Percentiles rank a stretch among this genome's conserved stretches.
phyloP scores from a whole-genome alignment of 23 red algal species.

The Agarophyton chilense region DNA sequence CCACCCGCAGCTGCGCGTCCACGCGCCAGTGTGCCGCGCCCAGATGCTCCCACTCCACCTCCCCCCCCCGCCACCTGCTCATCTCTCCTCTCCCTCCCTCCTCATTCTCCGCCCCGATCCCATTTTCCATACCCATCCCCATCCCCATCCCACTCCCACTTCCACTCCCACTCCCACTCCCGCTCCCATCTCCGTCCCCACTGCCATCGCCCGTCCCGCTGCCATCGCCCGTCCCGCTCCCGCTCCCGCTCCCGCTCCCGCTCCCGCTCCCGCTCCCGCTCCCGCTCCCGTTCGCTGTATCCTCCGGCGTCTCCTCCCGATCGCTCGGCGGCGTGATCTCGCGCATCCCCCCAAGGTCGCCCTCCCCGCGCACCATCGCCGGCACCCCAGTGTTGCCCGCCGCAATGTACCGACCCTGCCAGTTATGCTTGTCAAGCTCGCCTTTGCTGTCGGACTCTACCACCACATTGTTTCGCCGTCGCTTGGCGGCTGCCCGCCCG shows the following conservation, averaged over 20 bases:
- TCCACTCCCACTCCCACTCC: neutral
- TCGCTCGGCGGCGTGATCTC: constrained; percentile 57
- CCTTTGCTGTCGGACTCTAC: neutral
- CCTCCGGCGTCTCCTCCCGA: constrained; percentile 49
- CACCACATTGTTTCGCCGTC: neutral
- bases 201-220: neutral
- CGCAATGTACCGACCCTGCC: constrained; percentile 32
- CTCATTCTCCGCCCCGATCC: neutral
- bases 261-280: constrained; percentile 12
- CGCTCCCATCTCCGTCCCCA: neutral
- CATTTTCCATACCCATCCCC: neutral
- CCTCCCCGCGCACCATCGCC: constrained; percentile 25
- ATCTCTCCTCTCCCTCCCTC: neutral
- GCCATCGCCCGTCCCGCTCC: neutral
- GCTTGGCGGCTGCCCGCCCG: neutral
- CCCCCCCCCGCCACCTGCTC: neutral
- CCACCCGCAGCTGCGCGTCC: constrained; percentile 22
- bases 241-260: neutral
- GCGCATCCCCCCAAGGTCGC: constrained; percentile 23
- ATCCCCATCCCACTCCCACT: neutral
- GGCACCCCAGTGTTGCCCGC: constrained; percentile 54
- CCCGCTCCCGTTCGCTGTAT: neutral
- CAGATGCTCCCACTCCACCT: neutral
- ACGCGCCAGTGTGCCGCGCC: constrained; percentile 40
- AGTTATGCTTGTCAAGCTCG: neutral